Conservation (phyloP, 352 stramenopile genomes). For the Labyrinthula sp. region DNA sequence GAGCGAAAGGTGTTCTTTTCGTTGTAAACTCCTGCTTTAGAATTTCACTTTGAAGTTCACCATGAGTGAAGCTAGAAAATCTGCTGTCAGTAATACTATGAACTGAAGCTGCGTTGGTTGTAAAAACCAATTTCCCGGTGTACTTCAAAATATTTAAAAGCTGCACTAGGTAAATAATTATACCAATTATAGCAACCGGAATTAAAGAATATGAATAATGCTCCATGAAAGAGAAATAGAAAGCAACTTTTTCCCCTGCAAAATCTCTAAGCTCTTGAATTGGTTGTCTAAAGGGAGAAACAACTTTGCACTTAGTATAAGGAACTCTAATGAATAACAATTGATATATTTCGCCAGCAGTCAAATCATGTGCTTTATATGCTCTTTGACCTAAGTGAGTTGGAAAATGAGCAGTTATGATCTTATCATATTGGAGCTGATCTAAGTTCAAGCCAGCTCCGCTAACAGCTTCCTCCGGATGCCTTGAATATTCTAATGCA, state of each 20-base stretch:
- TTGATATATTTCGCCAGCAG: conserved; percentile 13
- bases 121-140: too few species aligned
- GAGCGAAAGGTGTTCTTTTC: too few species aligned
- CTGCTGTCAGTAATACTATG: too few species aligned
- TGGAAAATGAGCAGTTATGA: conserved; percentile 2
- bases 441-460: conserved; percentile 6
- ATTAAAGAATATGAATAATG: conserved; percentile 80
- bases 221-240: conserved; percentile 91
- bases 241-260: conserved; percentile 74
- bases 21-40: too few species aligned
- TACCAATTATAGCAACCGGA: conserved; percentile 55
- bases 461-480: conserved; percentile 12
- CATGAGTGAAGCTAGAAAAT: too few species aligned
- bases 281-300: conserved; percentile 42
- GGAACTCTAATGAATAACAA: too few species aligned
- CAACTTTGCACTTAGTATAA: conserved; percentile 4
- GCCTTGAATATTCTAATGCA: conserved; percentile 1
- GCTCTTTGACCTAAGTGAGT: conserved; percentile 11
- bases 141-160: conserved; percentile 21
- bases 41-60: too few species aligned
- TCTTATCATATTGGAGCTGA: conserved; percentile 13
- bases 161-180: conserved; percentile 63
- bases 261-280: conserved; percentile 55
- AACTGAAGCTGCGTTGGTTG: conserved; percentile 21
- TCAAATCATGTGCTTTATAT: conserved; percentile 9